These are phyloP conservation scores for Tetrapisispora pingtungensis DNA, from an alignment of 805 yeast species.

Conservation along the genomic window DNA sequence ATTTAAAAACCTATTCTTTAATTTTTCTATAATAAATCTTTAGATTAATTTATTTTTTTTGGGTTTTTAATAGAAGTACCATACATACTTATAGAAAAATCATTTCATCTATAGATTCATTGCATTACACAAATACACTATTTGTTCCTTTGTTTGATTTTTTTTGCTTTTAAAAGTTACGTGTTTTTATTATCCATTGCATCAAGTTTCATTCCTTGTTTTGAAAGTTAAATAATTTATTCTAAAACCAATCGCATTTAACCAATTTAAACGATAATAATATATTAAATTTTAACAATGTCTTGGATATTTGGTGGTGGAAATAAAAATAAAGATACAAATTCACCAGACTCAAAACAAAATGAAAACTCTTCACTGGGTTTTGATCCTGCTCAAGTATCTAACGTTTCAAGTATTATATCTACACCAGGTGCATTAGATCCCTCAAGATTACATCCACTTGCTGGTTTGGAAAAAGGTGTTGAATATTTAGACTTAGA, in stretches of 20 bases:
- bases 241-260: background rate
- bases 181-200: background rate
- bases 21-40: too few relatives aligned
- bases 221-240: background rate
- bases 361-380: background rate
- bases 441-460: slow-evolving; percentile 70
- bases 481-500: slow-evolving; percentile 86
- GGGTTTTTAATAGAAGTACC: too few relatives aligned
- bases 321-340: background rate
- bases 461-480: slow-evolving; percentile 85
- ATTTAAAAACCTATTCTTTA: too few relatives aligned
- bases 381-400: slow-evolving; percentile 5
- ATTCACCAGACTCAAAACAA: background rate
- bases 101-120: background rate
- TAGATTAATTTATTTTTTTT: too few relatives aligned
- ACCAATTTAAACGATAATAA: background rate
- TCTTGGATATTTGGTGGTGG: slow-evolving; percentile 7
- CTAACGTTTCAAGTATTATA: slow-evolving; percentile 56
- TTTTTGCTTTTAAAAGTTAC: too few relatives aligned
- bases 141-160: background rate
- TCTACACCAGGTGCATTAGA: slow-evolving; percentile 52
- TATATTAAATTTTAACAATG: background rate
- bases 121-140: background rate
- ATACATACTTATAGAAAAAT: background rate
- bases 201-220: background rate